Evolutionary conservation across 352 stramenopile genomes (phyloP).

Genomic region (Globisporangium irregulare): DNA sequence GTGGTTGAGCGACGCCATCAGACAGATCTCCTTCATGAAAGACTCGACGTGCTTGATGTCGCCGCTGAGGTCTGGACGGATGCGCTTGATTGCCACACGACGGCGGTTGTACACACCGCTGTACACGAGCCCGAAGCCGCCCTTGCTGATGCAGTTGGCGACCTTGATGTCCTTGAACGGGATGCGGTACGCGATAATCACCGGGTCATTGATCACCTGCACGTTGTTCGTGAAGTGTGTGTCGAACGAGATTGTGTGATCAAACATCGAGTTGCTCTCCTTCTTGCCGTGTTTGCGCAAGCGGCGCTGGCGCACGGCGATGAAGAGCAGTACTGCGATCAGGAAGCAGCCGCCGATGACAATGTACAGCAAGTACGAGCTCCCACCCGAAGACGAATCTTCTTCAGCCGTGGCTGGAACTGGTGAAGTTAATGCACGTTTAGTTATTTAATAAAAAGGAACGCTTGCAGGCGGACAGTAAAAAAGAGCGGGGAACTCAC

Average conservation of each 20-base stretch:
- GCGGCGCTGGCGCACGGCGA: slow-evolving; percentile 41
- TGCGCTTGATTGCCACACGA: slow-evolving; percentile 65
- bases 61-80: slow-evolving; percentile 42
- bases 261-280: slow-evolving; percentile 38
- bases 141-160: slow-evolving; percentile 58
- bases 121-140: slow-evolving; percentile 62
- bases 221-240: slow-evolving; percentile 50
- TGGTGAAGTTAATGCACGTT: neutral
- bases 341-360: slow-evolving; percentile 38
- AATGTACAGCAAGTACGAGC: slow-evolving; percentile 42
- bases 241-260: slow-evolving; percentile 58
- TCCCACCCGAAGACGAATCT: slow-evolving; percentile 27
- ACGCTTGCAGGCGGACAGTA: no score
- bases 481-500: neutral
- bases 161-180: slow-evolving; percentile 60
- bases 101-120: slow-evolving; percentile 56
- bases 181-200: slow-evolving; percentile 62
- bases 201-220: slow-evolving; percentile 54
- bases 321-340: slow-evolving; percentile 46
- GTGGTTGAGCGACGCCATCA: slow-evolving; percentile 58
- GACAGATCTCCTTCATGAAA: slow-evolving; percentile 68
- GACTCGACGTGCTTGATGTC: slow-evolving; percentile 56
- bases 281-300: slow-evolving; percentile 35
- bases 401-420: slow-evolving; percentile 16
- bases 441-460: no score